These are phyloP conservation scores for Porogramme epimiltina DNA, from an alignment of 1,284 basidiomycete genomes.

Conservation along the genomic window DNA sequence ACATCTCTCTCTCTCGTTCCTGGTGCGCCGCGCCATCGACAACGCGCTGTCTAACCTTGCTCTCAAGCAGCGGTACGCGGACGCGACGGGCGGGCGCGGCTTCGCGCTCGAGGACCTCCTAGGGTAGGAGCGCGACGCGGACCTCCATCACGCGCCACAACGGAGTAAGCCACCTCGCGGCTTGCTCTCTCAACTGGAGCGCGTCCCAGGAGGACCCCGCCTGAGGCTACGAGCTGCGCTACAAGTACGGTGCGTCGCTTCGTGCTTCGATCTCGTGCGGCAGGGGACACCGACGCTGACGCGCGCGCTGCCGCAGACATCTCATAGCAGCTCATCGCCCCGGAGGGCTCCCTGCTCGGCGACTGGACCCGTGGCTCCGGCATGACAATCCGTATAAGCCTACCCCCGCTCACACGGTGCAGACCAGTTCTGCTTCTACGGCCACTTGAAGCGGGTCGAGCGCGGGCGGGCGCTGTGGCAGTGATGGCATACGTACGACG, in stretches of 20 bases:
- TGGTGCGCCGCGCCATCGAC: conserved; percentile 89
- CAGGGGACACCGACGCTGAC: too few species aligned
- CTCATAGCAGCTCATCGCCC: too few species aligned
- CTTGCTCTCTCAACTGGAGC: conserved; percentile 88
- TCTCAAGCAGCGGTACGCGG: conserved; percentile 72
- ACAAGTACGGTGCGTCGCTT: too few species aligned
- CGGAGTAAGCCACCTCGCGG: conserved; percentile 88
- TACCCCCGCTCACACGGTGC: conserved; percentile 80
- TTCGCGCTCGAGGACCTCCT: conserved; percentile 87
- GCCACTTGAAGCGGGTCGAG: conserved; percentile 68
- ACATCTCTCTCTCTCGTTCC: conserved; percentile 87
- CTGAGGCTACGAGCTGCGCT: too few species aligned
- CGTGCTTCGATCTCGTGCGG: too few species aligned
- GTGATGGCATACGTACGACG: conserved; percentile 86
- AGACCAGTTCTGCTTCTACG: conserved; percentile 85
- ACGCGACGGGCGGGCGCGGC: conserved; percentile 75
- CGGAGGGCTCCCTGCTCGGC: too few species aligned
- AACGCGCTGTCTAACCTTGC: conserved; percentile 81
- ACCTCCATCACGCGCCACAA: conserved; percentile 87
- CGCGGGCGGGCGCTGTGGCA: conserved; percentile 75
- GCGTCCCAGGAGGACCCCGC: conserved; percentile 82
- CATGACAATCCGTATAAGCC: conserved; percentile 90
- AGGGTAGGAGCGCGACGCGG: conserved; percentile 87
- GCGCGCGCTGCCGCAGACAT: too few species aligned
- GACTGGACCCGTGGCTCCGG: conserved; percentile 94